These are phyloP conservation scores for Nannochloropsis gaditana DNA, from an alignment of 108 stramenopile genomes.

Conservation along the genomic window DNA sequence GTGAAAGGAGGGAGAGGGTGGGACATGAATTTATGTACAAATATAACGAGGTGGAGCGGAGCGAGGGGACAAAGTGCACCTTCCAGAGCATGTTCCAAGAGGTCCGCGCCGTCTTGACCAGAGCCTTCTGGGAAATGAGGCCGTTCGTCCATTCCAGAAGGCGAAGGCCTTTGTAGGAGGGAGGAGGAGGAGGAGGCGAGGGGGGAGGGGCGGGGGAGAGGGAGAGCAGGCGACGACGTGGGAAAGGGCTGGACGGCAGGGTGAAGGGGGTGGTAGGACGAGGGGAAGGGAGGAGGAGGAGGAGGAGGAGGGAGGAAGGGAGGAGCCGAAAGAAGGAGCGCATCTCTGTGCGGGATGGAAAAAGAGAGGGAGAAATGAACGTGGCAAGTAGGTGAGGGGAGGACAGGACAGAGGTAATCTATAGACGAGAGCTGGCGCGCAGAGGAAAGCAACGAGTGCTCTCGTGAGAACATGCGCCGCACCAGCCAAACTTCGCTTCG, in stretches of 20 bases:
- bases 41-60: background rate
- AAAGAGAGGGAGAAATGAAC: background rate
- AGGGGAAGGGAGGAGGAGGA: background rate
- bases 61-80: background rate
- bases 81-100: constrained; percentile 39
- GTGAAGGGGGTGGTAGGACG: background rate
- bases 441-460: too few relatives aligned
- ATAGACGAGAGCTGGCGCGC: background rate
- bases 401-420: constrained; percentile 22
- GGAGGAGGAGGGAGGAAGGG: background rate
- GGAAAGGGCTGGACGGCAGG: background rate
- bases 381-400: constrained; percentile 18
- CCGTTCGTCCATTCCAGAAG: constrained; percentile 38
- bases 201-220: background rate
- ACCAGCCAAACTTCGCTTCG: too few relatives aligned
- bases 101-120: constrained; percentile 35
- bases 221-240: background rate
- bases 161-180: constrained; percentile 30
- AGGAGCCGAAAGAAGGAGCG: background rate
- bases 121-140: constrained; percentile 30
- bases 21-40: background rate
- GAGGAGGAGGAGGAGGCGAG: background rate
- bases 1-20: background rate
- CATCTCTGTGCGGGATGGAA: constrained; percentile 15
- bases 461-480: too few relatives aligned